phyloP scores from a whole-genome alignment of 129 eudicot species.

The Calendula officinalis region DNA sequence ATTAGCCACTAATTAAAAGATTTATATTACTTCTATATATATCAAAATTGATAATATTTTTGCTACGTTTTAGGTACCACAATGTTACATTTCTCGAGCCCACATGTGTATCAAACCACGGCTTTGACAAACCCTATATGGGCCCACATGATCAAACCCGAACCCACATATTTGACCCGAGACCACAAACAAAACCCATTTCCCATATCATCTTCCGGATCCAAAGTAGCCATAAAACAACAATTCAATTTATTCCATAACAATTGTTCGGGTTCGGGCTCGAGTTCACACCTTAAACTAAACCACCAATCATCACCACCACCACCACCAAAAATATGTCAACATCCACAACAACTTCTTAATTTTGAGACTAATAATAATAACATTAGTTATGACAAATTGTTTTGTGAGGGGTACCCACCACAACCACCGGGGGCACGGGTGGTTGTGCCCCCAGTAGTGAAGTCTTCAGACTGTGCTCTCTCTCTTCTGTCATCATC shows the following conservation, averaged over 20 bases:
- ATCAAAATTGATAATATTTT: constrained; percentile 7
- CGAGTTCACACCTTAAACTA: constrained; percentile 38
- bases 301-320: constrained; percentile 37
- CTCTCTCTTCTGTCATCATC: constrained; percentile 80
- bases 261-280: constrained; percentile 8
- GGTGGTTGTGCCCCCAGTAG: constrained; percentile 20
- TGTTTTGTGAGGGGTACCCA: constrained; percentile 39
- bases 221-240: constrained; percentile 31
- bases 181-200: constrained; percentile 32
- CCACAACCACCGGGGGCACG: constrained; percentile 32
- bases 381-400: constrained; percentile 28
- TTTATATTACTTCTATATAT: no score
- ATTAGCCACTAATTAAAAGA: not conserved
- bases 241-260: constrained; percentile 38
- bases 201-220: constrained; percentile 38
- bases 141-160: constrained; percentile 39
- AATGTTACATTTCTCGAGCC: constrained; percentile 46
- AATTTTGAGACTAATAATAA: constrained; percentile 20
- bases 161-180: constrained; percentile 25
- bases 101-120: constrained; percentile 46
- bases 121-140: constrained; percentile 34
- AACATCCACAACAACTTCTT: constrained; percentile 36
- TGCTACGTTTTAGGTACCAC: constrained; percentile 36
- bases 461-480: constrained; percentile 47
- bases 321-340: constrained; percentile 32